phyloP scores from a whole-genome alignment of 2,329 filamentous ascomycete genomes.

The Aspergillus tubingensis region DNA sequence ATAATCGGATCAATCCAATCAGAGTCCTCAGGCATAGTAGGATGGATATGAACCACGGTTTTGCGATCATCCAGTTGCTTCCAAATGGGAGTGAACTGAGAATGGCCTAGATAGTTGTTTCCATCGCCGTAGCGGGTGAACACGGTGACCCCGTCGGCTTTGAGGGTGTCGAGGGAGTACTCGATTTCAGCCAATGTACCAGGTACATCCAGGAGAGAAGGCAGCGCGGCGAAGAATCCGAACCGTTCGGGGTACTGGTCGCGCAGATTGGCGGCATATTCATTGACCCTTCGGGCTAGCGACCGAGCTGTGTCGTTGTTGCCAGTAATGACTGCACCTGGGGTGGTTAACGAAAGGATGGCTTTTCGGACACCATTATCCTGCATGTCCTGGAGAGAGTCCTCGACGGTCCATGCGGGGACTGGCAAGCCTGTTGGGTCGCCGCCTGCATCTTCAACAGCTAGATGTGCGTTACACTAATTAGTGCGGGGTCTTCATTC shows the following conservation, averaged over 20 bases:
- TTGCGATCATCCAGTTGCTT: constrained; percentile 41
- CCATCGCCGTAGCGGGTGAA: constrained; percentile 52
- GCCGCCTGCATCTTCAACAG: not conserved
- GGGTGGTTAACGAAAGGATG: constrained; percentile 16
- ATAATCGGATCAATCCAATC: constrained; percentile 34
- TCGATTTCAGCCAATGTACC: constrained; percentile 14
- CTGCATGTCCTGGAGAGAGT: constrained; percentile 1
- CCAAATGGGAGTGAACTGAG: constrained; percentile 45
- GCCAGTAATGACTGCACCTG: constrained; percentile 11
- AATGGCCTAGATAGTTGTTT: constrained; percentile 51
- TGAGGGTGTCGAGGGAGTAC: constrained; percentile 17
- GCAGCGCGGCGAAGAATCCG: constrained; percentile 22
- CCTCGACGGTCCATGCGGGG: constrained; percentile 12
- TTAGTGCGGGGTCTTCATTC: not conserved
- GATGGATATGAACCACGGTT: constrained; percentile 51
- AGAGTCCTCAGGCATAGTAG: constrained; percentile 39
- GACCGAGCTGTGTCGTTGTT: not conserved
- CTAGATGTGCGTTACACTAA: not conserved
- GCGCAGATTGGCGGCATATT: constrained; percentile 9
- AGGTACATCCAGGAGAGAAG: constrained; percentile 13
- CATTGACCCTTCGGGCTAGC: constrained; percentile 14
- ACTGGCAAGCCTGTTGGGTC: constrained; percentile 7
- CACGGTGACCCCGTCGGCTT: constrained; percentile 50
- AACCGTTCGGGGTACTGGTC: constrained; percentile 7
- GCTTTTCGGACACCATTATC: constrained; percentile 10